Evolutionary conservation across 1,284 basidiomycete genomes (phyloP).

Genomic region (Thelephora terrestris): DNA sequence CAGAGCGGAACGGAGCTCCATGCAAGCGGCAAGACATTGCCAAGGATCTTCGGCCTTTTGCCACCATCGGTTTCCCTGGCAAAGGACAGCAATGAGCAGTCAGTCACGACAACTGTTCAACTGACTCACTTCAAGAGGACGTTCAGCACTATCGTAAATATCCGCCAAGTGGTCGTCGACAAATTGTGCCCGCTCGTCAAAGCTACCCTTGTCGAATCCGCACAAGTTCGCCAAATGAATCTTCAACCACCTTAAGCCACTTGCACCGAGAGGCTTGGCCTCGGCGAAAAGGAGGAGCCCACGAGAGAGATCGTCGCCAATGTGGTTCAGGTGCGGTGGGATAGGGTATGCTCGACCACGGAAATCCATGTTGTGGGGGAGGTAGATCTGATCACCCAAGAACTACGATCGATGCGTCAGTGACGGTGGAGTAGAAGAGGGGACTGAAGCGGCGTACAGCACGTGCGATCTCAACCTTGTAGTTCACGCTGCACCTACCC

Average conservation of each 20-base stretch:
- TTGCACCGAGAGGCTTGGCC: slow-evolving; percentile 68
- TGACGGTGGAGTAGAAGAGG: background rate
- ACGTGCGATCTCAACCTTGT: slow-evolving; percentile 94
- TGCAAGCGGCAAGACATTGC: slow-evolving; percentile 92
- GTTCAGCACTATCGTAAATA: slow-evolving; percentile 76
- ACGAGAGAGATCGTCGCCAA: slow-evolving; percentile 91
- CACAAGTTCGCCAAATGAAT: slow-evolving; percentile 92
- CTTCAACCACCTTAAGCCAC: slow-evolving; percentile 77
- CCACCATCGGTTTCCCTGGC: slow-evolving; percentile 79
- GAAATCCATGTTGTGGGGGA: slow-evolving; percentile 98
- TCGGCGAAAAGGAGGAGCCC: slow-evolving; percentile 85
- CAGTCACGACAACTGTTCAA: background rate
- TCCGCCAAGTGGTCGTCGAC: slow-evolving; percentile 67
- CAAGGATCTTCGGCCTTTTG: slow-evolving; percentile 89
- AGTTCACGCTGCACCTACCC: slow-evolving; percentile 89
- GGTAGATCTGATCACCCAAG: slow-evolving; percentile 80
- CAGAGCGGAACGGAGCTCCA: slow-evolving; percentile 76
- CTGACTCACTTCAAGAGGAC: slow-evolving; percentile 64
- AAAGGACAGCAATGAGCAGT: background rate
- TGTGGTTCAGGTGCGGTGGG: slow-evolving; percentile 92
- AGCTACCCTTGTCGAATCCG: slow-evolving; percentile 92
- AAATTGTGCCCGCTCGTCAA: slow-evolving; percentile 83
- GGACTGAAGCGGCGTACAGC: slow-evolving; percentile 44
- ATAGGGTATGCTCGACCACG: slow-evolving; percentile 96
- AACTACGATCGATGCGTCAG: slow-evolving; percentile 37